Evolutionary conservation across 176 grass and related monocot genomes (phyloP).

Genomic region (Guadua angustifolia): DNA sequence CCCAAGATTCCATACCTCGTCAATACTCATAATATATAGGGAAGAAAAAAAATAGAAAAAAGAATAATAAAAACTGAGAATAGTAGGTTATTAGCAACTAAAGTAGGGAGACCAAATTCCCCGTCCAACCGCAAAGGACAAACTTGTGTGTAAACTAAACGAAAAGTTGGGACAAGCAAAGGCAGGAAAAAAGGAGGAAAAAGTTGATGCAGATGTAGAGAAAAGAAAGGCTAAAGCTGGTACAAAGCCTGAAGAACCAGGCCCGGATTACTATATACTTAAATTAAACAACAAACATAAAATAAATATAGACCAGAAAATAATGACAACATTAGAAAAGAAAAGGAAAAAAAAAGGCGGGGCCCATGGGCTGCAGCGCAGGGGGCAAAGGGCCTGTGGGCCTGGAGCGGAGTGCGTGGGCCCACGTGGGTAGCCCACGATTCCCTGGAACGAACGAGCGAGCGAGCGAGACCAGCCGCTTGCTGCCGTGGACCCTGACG

Average conservation of each 20-base stretch:
- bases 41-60: background rate
- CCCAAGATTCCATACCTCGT: conserved; percentile 41
- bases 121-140: conserved; percentile 65
- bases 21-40: background rate
- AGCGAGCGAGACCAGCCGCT: background rate
- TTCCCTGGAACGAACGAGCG: background rate
- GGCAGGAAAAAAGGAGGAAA: conserved; percentile 16
- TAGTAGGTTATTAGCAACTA: conserved; percentile 40
- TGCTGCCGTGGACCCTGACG: background rate
- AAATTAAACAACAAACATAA: conserved; percentile 27
- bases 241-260: conserved; percentile 50
- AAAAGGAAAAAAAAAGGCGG: conserved; percentile 12
- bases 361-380: conserved; percentile 23
- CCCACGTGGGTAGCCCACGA: conserved; percentile 25
- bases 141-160: conserved; percentile 50
- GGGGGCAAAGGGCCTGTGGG: background rate
- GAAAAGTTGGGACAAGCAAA: conserved; percentile 40
- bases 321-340: conserved; percentile 18
- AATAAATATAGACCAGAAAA: conserved; percentile 32
- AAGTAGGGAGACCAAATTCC: conserved; percentile 58
- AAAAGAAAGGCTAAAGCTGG: conserved; percentile 58
- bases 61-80: background rate
- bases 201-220: conserved; percentile 54
- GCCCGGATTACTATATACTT: conserved; percentile 55
- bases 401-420: background rate